phyloP scores from a whole-genome alignment of 2,329 filamentous ascomycete species.

The Aspergillus sp. region DNA sequence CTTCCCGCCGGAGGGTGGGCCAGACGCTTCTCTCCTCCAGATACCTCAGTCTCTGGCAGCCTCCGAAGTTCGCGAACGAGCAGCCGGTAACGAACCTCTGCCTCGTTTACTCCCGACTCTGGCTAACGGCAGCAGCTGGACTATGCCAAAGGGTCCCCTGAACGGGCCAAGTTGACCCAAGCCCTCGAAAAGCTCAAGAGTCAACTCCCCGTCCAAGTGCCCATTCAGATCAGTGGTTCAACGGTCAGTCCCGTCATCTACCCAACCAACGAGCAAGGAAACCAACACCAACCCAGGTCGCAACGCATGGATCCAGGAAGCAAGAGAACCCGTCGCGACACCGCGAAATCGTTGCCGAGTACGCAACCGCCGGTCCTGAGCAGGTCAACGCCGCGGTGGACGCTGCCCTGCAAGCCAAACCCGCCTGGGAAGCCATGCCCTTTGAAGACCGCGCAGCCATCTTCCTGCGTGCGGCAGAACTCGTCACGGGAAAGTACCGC shows the following conservation, averaged over 20 bases:
- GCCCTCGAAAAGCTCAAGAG: slow-evolving; percentile 30
- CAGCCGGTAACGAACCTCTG: slow-evolving; percentile 16
- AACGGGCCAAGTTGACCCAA: slow-evolving; percentile 31
- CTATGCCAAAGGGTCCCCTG: slow-evolving; percentile 29
- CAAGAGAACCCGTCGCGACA: slow-evolving; percentile 52
- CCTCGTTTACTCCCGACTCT: background rate
- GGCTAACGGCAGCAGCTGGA: slow-evolving; percentile 15
- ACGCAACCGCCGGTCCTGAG: slow-evolving; percentile 60
- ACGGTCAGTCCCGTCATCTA: background rate
- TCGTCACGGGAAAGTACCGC: slow-evolving; percentile 85
- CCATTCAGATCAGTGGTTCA: slow-evolving; percentile 24
- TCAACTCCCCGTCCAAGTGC: slow-evolving; percentile 31
- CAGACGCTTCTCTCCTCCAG: background rate
- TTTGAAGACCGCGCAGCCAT: slow-evolving; percentile 88
- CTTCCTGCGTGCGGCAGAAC: slow-evolving; percentile 92
- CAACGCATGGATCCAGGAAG: slow-evolving; percentile 15
- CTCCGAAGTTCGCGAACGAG: slow-evolving; percentile 27
- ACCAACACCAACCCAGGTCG: slow-evolving; percentile 6
- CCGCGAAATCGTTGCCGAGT: slow-evolving; percentile 22
- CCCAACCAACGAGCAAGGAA: background rate
- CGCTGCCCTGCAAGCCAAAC: slow-evolving; percentile 79
- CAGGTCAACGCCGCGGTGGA: slow-evolving; percentile 80
- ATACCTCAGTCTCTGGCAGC: slow-evolving; percentile 11
- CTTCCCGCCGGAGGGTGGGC: background rate
- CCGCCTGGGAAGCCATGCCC: slow-evolving; percentile 78